Conservation (phyloP, 2,329 filamentous ascomycete species). For the Sporothrix curviconia region DNA sequence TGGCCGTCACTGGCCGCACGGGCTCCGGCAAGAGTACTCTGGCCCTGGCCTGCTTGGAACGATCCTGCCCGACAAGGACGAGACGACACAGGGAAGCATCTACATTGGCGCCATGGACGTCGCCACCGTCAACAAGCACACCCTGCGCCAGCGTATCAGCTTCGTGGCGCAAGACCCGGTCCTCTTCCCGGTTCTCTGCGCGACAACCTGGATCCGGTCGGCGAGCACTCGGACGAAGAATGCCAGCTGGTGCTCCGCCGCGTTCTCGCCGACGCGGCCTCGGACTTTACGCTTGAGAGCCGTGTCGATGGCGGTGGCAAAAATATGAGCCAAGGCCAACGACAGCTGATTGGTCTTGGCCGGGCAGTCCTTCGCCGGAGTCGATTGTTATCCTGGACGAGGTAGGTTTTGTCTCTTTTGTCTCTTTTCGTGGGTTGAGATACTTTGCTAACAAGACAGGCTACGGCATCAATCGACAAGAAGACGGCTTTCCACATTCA, state of each 20-base stretch:
- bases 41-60: conserved; percentile 54
- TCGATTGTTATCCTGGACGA: conserved; percentile 57
- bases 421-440: not conserved
- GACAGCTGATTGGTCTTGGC: conserved; percentile 55
- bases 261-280: conserved; percentile 42
- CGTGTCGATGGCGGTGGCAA: conserved; percentile 53
- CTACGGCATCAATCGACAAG: conserved; percentile 57
- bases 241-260: conserved; percentile 48
- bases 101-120: conserved; percentile 50
- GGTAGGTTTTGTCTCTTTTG: conserved; percentile 7
- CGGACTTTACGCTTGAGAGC: conserved; percentile 38
- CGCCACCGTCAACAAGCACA: conserved; percentile 45
- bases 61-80: conserved; percentile 38
- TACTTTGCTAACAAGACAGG: conserved; percentile 25
- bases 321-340: conserved; percentile 57
- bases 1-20: conserved; percentile 71
- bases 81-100: conserved; percentile 38
- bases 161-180: conserved; percentile 61
- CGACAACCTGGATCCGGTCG: conserved; percentile 63
- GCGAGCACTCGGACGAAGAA: conserved; percentile 47
- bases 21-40: conserved; percentile 82
- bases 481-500: conserved; percentile 54
- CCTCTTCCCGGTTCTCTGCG: conserved; percentile 51
- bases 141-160: conserved; percentile 51
- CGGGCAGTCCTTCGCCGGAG: conserved; percentile 54